phyloP scores from a whole-genome alignment of 371 early-diverging fungal species.

The Sporodiniella umbellata region DNA sequence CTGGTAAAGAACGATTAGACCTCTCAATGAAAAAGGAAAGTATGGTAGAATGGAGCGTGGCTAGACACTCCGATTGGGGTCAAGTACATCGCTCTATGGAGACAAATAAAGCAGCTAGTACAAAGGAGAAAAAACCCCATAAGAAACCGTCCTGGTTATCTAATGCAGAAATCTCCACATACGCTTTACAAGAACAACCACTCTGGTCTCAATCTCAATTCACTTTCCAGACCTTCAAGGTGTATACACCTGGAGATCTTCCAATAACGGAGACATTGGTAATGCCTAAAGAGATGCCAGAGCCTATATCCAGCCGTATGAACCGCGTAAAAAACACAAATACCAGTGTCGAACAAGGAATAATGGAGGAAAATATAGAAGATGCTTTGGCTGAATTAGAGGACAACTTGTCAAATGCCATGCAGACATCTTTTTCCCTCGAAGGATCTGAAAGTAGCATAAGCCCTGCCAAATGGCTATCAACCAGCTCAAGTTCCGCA shows the following conservation, averaged over 20 bases:
- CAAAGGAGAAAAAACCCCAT: slow-evolving; percentile 2
- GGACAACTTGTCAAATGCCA: slow-evolving; percentile 49
- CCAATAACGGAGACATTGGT: slow-evolving; percentile 40
- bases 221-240: slow-evolving; percentile 46
- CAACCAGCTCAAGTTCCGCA: slow-evolving; percentile 29
- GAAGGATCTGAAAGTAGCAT: slow-evolving; percentile 26
- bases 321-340: slow-evolving; percentile 42
- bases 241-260: slow-evolving; percentile 21
- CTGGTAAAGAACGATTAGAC: slow-evolving; percentile 45
- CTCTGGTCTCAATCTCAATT: slow-evolving; percentile 56
- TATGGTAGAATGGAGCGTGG: slow-evolving; percentile 59
- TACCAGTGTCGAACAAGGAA: slow-evolving; percentile 15
- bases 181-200: slow-evolving; percentile 39
- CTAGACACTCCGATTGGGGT: slow-evolving; percentile 50
- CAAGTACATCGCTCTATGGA: slow-evolving; percentile 29
- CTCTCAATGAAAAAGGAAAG: slow-evolving; percentile 53
- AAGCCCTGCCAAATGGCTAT: slow-evolving; percentile 25
- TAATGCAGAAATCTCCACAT: slow-evolving; percentile 57
- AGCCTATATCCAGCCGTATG: slow-evolving; percentile 45
- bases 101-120: neutral
- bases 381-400: slow-evolving; percentile 48
- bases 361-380: slow-evolving; percentile 39
- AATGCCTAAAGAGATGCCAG: slow-evolving; percentile 49
- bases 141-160: slow-evolving; percentile 42
- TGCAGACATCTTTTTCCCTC: slow-evolving; percentile 46